Percentiles rank a stretch among this genome's conserved stretches.
Conservation (phyloP, 495 filamentous ascomycete genomes). For the Tuber calosporum region DNA sequence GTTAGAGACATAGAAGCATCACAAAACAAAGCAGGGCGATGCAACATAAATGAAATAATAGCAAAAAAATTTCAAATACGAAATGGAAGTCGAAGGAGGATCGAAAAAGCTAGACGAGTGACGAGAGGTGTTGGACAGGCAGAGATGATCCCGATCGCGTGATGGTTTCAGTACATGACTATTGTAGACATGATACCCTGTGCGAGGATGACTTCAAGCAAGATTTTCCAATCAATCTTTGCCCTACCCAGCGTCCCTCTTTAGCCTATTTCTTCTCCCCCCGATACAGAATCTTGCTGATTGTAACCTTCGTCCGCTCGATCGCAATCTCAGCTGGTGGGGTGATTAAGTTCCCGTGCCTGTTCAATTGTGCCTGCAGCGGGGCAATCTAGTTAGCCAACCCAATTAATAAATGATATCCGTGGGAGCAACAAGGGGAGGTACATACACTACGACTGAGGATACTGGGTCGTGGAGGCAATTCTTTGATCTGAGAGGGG, state of each 20-base stretch:
- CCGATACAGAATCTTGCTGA: background rate
- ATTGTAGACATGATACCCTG: background rate
- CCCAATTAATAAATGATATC: constrained; percentile 1
- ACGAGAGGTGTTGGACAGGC: background rate
- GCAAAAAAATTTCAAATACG: background rate
- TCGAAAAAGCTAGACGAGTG: background rate
- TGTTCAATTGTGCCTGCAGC: background rate
- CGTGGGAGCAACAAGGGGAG: background rate
- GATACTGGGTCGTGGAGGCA: background rate
- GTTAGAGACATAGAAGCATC: background rate
- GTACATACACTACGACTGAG: background rate
- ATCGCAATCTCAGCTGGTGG: background rate
- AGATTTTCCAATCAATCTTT: background rate
- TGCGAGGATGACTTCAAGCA: background rate
- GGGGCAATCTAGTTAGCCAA: background rate
- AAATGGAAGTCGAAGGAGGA: background rate
- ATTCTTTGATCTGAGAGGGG: background rate
- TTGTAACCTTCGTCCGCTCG: background rate
- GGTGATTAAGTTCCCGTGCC: background rate
- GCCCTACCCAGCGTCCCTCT: background rate
- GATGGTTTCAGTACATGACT: background rate
- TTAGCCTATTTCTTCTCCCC: background rate
- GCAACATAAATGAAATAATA: background rate
- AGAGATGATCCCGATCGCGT: background rate
- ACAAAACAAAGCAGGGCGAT: background rate